These are phyloP conservation scores for Colletotrichum liriopes DNA, from an alignment of 2,329 filamentous ascomycete genomes.

Conservation along the genomic window DNA sequence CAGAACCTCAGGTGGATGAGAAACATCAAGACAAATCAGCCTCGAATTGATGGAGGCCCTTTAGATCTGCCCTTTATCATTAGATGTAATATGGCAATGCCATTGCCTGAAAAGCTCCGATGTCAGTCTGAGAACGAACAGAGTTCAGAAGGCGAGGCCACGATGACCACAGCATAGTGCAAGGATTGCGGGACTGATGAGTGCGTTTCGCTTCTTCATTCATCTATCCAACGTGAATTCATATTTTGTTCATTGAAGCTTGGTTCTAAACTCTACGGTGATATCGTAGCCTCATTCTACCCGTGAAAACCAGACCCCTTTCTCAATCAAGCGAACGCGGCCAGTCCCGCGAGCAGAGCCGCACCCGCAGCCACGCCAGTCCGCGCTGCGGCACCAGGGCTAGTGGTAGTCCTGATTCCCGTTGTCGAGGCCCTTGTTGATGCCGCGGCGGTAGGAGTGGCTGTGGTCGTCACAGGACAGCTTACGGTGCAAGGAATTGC, in stretches of 20 bases:
- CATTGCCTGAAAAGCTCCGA: not conserved
- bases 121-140: not conserved
- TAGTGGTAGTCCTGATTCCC: constrained; percentile 48
- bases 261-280: no score
- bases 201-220: not conserved
- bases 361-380: constrained; percentile 29
- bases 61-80: not conserved
- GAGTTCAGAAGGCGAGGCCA: not conserved
- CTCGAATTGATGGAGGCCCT: not conserved
- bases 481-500: constrained; percentile 59
- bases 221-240: no score
- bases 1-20: not conserved
- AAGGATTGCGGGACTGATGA: not conserved
- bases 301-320: not conserved
- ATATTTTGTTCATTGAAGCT: not conserved
- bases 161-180: not conserved
- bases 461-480: constrained; percentile 55
- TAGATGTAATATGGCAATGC: not conserved
- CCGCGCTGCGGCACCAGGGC: constrained; percentile 24
- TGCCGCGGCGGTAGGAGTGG: constrained; percentile 40
- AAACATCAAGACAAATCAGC: not conserved
- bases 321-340: constrained; percentile 15
- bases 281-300: not conserved
- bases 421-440: constrained; percentile 45
- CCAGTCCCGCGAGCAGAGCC: constrained; percentile 30